phyloP scores from a whole-genome alignment of 768 basidiomycete genomes.

The Mycena rebaudengoi region DNA sequence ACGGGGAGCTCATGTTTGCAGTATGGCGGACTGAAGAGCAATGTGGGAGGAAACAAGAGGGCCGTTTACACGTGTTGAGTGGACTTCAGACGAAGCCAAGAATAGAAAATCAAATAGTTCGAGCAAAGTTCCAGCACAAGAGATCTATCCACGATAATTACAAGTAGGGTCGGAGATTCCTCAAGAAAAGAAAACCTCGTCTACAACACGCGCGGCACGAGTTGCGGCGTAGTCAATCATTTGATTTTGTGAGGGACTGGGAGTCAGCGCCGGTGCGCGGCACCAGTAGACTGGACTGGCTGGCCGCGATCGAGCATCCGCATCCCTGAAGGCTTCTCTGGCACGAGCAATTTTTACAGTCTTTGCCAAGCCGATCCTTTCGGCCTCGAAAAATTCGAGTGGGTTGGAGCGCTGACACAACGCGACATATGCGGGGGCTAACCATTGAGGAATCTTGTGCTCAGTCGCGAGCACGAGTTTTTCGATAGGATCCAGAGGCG shows the following conservation, averaged over 20 bases:
- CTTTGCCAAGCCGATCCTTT: constrained; percentile 35
- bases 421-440: constrained; percentile 44
- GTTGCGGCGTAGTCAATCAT: constrained; percentile 5
- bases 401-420: constrained; percentile 44
- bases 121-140: no score
- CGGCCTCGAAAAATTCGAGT: constrained; percentile 40
- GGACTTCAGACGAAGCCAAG: not conserved
- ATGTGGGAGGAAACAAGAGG: not conserved
- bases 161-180: not conserved
- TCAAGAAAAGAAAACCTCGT: constrained; percentile 26
- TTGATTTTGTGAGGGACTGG: not conserved
- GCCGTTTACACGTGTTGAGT: constrained; percentile 8
- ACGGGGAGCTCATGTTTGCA: not conserved
- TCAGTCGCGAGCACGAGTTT: constrained; percentile 48
- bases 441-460: constrained; percentile 49
- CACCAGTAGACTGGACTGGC: constrained; percentile 10
- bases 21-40: not conserved
- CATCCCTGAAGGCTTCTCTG: constrained; percentile 18
- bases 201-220: constrained; percentile 22
- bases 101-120: no score
- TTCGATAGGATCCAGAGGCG: constrained; percentile 38
- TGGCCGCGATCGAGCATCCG: not conserved
- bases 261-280: not conserved
- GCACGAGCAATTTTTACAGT: constrained; percentile 33
- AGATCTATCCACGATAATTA: no score